Evolutionary conservation across 345 rosid species (phyloP).

Genomic region (Linum lewisii): DNA sequence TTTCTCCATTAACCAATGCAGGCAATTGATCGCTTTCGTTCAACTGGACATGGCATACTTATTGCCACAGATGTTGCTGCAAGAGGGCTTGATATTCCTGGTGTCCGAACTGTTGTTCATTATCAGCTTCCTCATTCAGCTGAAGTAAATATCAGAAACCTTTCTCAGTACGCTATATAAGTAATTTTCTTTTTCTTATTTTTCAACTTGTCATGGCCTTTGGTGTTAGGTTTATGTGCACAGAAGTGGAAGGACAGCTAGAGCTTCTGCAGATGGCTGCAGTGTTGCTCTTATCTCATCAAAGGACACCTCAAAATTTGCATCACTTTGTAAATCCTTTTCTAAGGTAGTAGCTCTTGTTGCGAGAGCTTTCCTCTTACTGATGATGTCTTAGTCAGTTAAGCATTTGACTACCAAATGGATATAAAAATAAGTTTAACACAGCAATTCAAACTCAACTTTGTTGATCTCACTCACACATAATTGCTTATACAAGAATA

Average conservation of each 20-base stretch:
- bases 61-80: conserved; percentile 97
- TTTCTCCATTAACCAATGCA: conserved; percentile 17
- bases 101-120: conserved; percentile 86
- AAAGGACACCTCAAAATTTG: conserved; percentile 70
- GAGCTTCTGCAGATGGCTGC: conserved; percentile 92
- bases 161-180: conserved; percentile 4
- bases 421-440: no score
- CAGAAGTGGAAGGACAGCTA: conserved; percentile 97
- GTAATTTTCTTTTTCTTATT: conserved; percentile 5
- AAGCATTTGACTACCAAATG: neutral
- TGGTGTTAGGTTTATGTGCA: conserved; percentile 76
- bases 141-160: conserved; percentile 37
- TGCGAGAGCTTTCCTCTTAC: neutral
- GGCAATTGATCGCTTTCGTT: conserved; percentile 88
- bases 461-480: no score
- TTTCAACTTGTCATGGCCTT: neutral
- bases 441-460: no score
- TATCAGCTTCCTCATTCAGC: conserved; percentile 99
- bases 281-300: conserved; percentile 81
- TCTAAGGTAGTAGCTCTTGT: conserved; percentile 44
- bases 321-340: conserved; percentile 80
- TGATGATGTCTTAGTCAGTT: neutral
- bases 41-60: conserved; percentile 69
- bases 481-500: no score
- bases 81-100: conserved; percentile 94